Evolutionary conservation across 2,329 filamentous ascomycete genomes (phyloP).

Genomic region (Penicillium sp.): DNA sequence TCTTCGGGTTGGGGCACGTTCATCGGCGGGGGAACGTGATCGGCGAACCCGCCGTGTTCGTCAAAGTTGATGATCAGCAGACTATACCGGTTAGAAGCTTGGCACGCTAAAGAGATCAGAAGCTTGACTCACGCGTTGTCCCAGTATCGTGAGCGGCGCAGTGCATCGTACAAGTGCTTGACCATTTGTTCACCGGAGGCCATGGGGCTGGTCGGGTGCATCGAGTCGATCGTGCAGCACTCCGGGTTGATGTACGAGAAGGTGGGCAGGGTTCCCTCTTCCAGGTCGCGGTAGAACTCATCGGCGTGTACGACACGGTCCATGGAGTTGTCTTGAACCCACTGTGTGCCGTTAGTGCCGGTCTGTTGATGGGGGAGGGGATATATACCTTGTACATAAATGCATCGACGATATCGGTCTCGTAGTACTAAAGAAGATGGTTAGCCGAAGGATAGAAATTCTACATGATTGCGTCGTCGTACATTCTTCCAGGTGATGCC

Average conservation of each 20-base stretch:
- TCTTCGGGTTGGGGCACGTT: conserved; percentile 38
- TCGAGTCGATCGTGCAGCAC: conserved; percentile 36
- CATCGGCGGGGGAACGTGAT: conserved; percentile 40
- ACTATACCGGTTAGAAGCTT: conserved; percentile 12
- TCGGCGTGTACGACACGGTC: conserved; percentile 31
- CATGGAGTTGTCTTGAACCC: conserved; percentile 40
- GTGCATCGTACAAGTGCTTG: conserved; percentile 44
- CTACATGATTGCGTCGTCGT: neutral
- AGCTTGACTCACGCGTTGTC: conserved; percentile 28
- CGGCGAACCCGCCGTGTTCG: conserved; percentile 43
- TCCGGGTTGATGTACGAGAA: conserved; percentile 55
- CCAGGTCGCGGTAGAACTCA: conserved; percentile 65
- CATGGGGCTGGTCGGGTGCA: conserved; percentile 42
- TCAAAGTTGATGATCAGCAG: conserved; percentile 44
- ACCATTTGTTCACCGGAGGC: conserved; percentile 40
- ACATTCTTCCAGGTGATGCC: conserved; percentile 41
- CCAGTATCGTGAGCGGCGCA: conserved; percentile 43
- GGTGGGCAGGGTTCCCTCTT: conserved; percentile 64
- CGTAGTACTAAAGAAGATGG: conserved; percentile 31
- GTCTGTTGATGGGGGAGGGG: neutral
- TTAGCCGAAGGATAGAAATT: neutral
- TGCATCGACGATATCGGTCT: conserved; percentile 38
- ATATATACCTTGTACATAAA: conserved; percentile 34
- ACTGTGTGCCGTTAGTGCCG: conserved; percentile 18
- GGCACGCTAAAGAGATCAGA: neutral